These are phyloP conservation scores for Penicillium robsamsonii DNA, from an alignment of 495 filamentous ascomycete species.

Conservation along the genomic window DNA sequence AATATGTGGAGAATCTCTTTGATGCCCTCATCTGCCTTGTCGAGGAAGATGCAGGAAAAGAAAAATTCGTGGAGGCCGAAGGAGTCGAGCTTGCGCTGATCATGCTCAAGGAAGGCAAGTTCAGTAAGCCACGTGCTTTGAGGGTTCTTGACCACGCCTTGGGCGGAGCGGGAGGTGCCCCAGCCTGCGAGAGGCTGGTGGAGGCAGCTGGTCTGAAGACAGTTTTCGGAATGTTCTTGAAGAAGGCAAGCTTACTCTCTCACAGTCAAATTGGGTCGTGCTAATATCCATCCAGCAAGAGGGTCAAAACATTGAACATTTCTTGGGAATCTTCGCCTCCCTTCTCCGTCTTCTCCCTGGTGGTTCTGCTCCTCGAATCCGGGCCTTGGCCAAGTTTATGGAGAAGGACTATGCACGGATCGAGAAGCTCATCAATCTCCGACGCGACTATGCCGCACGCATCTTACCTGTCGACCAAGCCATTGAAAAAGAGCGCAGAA, in stretches of 20 bases:
- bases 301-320: constrained; percentile 68
- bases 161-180: constrained; percentile 50
- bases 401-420: constrained; percentile 92
- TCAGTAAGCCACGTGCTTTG: constrained; percentile 73
- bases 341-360: constrained; percentile 77
- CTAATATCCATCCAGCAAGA: constrained; percentile 53
- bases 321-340: constrained; percentile 85
- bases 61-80: constrained; percentile 83
- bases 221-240: constrained; percentile 86
- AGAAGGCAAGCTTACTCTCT: constrained; percentile 52
- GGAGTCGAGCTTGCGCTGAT: constrained; percentile 88
- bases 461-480: constrained; percentile 63
- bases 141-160: constrained; percentile 82
- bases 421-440: constrained; percentile 62
- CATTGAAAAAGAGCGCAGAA: constrained; percentile 57
- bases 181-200: constrained; percentile 72
- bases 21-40: constrained; percentile 77
- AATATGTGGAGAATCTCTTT: constrained; percentile 92
- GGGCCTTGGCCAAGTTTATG: constrained; percentile 89
- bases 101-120: constrained; percentile 81
- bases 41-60: constrained; percentile 72
- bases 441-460: constrained; percentile 67
- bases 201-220: constrained; percentile 84
- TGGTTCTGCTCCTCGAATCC: constrained; percentile 74
- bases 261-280: neutral